phyloP scores from a whole-genome alignment of 352 stramenopile species.

The Halophytophthora batemanensis region DNA sequence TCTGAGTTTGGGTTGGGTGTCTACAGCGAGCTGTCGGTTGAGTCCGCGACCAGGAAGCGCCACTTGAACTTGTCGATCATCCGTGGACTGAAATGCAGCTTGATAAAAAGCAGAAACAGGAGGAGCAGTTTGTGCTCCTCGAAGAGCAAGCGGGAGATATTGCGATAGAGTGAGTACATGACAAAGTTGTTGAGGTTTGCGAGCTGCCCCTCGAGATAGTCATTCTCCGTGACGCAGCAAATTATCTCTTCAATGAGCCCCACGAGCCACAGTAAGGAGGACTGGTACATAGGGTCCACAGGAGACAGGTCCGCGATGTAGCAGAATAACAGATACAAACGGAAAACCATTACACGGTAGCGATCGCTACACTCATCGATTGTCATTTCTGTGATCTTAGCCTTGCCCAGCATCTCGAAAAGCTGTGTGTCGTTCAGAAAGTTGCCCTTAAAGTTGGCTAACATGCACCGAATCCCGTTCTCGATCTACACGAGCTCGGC shows the following conservation, averaged over 20 bases:
- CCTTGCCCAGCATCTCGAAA: conserved; percentile 89
- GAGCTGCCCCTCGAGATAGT: conserved; percentile 82
- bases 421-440: conserved; percentile 92
- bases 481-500: conserved; percentile 92
- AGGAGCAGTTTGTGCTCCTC: conserved; percentile 95
- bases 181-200: conserved; percentile 89
- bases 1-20: conserved; percentile 68
- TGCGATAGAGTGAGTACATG: conserved; percentile 93
- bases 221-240: conserved; percentile 68
- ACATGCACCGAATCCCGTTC: conserved; percentile 92
- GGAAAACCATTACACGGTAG: conserved; percentile 88
- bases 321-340: conserved; percentile 90
- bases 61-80: conserved; percentile 90
- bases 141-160: conserved; percentile 93
- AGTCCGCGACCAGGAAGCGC: conserved; percentile 92
- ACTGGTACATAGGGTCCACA: conserved; percentile 95
- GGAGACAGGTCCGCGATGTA: conserved; percentile 89
- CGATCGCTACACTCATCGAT: conserved; percentile 89
- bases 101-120: conserved; percentile 91
- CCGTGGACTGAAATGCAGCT: conserved; percentile 66
- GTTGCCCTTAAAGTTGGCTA: conserved; percentile 91
- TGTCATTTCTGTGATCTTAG: conserved; percentile 90
- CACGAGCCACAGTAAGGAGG: conserved; percentile 93
- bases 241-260: conserved; percentile 90
- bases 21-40: conserved; percentile 49